Conservation (phyloP, 768 basidiomycete species). For the Boletus rufocinnamomeus region DNA sequence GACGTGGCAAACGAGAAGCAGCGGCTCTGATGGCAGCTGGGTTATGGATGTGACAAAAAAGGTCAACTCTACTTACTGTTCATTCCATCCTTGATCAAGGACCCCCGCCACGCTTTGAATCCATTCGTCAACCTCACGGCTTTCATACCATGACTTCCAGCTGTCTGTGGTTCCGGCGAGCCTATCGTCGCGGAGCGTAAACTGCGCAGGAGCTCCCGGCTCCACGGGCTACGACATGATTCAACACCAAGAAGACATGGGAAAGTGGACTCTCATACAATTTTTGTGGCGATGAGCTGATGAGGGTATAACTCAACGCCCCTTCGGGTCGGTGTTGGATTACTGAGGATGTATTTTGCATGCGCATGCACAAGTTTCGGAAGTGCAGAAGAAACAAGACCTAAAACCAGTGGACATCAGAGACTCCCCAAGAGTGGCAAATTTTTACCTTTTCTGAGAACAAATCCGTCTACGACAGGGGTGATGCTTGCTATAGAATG, state of each 20-base stretch:
- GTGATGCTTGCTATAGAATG: slow-evolving; percentile 88
- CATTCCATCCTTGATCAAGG: slow-evolving; percentile 86
- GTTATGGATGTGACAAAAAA: slow-evolving; percentile 1
- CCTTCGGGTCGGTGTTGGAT: slow-evolving; percentile 48
- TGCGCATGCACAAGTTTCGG: slow-evolving; percentile 82
- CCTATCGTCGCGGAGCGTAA: slow-evolving; percentile 75
- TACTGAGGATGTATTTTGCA: slow-evolving; percentile 65
- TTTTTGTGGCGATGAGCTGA: slow-evolving; percentile 86
- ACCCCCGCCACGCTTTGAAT: slow-evolving; percentile 85
- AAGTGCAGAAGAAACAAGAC: slow-evolving; percentile 72
- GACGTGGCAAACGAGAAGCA: slow-evolving; percentile 54
- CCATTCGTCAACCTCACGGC: slow-evolving; percentile 90
- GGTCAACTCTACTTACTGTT: slow-evolving; percentile 57
- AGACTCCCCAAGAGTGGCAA: neutral
- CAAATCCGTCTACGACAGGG: slow-evolving; percentile 97
- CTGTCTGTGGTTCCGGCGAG: slow-evolving; percentile 69
- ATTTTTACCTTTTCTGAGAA: slow-evolving; percentile 82
- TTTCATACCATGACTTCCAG: slow-evolving; percentile 82
- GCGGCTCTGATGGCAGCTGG: slow-evolving; percentile 49
- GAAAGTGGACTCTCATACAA: slow-evolving; percentile 40
- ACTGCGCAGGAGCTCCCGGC: slow-evolving; percentile 60
- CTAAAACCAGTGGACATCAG: slow-evolving; percentile 41
- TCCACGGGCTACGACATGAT: slow-evolving; percentile 67
- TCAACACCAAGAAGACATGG: slow-evolving; percentile 6
- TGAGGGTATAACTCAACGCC: slow-evolving; percentile 77